phyloP scores from a whole-genome alignment of 2,329 filamentous ascomycete species.

The Scedosporium boydii region DNA sequence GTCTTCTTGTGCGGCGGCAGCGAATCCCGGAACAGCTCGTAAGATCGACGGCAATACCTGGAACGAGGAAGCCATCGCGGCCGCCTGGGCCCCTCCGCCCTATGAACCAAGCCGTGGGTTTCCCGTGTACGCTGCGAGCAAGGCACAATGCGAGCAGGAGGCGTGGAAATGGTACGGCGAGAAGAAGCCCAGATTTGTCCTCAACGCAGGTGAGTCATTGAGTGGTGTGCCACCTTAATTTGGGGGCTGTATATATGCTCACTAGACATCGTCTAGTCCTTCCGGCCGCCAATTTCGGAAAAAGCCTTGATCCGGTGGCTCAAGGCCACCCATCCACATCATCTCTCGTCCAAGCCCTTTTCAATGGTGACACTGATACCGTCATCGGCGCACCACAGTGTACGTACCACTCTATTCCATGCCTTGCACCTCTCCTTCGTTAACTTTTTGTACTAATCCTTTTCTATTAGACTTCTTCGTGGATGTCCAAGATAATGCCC shows the following conservation, averaged over 20 bases:
- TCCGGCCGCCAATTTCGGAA: constrained; percentile 14
- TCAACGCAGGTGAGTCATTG: neutral
- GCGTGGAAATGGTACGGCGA: constrained; percentile 25
- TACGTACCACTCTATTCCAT: neutral
- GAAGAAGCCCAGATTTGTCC: constrained; percentile 17
- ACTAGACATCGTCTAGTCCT: constrained; percentile 14
- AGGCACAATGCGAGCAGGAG: constrained; percentile 22
- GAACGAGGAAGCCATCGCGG: constrained; percentile 21
- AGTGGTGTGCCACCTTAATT: too few species aligned
- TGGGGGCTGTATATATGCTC: neutral
- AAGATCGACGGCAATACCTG: constrained; percentile 17
- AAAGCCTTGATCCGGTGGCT: constrained; percentile 10
- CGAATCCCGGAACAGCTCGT: constrained; percentile 11
- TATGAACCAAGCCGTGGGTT: constrained; percentile 16
- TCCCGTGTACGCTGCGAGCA: constrained; percentile 25
- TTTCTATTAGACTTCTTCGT: constrained; percentile 9
- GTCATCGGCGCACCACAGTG: neutral
- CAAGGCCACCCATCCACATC: constrained; percentile 13
- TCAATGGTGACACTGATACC: constrained; percentile 10
- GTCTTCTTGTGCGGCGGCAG: constrained; percentile 19
- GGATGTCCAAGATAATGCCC: constrained; percentile 14
- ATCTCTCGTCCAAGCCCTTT: constrained; percentile 12
- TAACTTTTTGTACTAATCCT: neutral
- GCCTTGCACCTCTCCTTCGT: neutral
- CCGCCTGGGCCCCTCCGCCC: constrained; percentile 22